Base-by-base conservation (phyloP, 176 grass and related monocot species). In the Bothriochloa decipiens region DNA sequence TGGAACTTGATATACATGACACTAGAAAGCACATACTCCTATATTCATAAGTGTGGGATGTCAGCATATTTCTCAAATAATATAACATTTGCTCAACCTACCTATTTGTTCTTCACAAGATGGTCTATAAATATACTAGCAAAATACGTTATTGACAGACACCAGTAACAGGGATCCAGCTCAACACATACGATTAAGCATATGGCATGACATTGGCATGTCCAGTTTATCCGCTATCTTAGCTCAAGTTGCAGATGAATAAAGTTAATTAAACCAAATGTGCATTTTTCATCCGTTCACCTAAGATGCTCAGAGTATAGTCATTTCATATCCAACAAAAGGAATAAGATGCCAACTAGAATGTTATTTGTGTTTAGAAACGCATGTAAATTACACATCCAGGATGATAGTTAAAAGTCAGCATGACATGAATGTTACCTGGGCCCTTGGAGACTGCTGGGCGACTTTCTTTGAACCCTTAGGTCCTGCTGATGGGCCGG, bases 401-500 rank as follows among this genome's bases (percentile, higher is more conserved):
- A 76, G 4, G 1, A 22, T 46, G 23, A 70, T 14, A 68, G 11
- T 53, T 74, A 43, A 81, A 74, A 13, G 53, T 23, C 9, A 64
- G 52, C n/a, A 60, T 74, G 58, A 11, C 39, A 83, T 76, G 73
- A 60, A 79, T 41, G 35, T 68, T 86, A 99, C 97, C 97, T 96
- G 93, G 80, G 97, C 86, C 84, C 92, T 94, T 84, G 97, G 82
- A 85, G 93, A 77, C 15, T 88, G 88, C 37, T 94, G 93, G 28
- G 78, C 69, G 37, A 79, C 86, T 86, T 99, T 99, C 80, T 94
- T 99, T 69, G 88, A 77, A 28, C 90, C 90, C 75, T 99, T 99
- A 75, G 88, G 43, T 85, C 81, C 87, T 3, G 80, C 53, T 78
- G 86, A 50, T 79, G 88, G 93, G 81, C 75, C 76, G 70, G 91